phyloP scores from a whole-genome alignment of 2,329 filamentous ascomycete genomes.

The Fusarium compactum region DNA sequence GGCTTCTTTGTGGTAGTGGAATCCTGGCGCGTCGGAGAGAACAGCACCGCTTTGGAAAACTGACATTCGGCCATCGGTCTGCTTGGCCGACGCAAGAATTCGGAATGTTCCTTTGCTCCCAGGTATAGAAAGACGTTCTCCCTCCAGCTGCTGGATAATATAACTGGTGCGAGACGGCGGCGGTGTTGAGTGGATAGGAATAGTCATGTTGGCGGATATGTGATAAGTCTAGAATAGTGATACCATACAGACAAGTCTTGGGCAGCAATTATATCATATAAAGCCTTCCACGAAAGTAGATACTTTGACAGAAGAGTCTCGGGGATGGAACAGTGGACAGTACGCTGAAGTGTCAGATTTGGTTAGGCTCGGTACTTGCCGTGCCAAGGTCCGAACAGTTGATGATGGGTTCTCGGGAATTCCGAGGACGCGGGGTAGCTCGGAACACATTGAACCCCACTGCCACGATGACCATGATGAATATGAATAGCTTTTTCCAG shows the following conservation, averaged over 20 bases:
- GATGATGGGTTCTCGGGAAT: constrained; percentile 1
- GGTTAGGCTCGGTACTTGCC: not conserved
- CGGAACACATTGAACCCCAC: not conserved
- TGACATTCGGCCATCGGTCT: constrained; percentile 63
- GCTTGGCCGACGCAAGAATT: constrained; percentile 63
- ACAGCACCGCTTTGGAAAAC: constrained; percentile 63
- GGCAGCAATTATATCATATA: not conserved
- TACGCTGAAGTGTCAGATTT: not conserved
- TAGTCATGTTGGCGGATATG: constrained; percentile 45
- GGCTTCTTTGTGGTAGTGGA: constrained; percentile 68
- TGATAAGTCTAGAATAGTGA: not conserved
- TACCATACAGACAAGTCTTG: not conserved
- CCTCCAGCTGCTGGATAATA: constrained; percentile 62
- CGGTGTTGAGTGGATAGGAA: constrained; percentile 51
- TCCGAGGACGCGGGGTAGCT: constrained; percentile 5
- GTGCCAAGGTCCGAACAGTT: not conserved
- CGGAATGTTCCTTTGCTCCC: constrained; percentile 64
- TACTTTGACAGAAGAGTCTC: not conserved
- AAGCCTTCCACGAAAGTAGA: not conserved
- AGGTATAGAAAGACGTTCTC: constrained; percentile 64
- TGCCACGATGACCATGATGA: not conserved
- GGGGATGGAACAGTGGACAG: not conserved
- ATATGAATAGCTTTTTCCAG: not conserved
- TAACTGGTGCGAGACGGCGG: constrained; percentile 56
- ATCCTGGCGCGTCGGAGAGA: constrained; percentile 61